Evolutionary conservation across 2,329 filamentous ascomycete species (phyloP), one percentile per base, ranked within the genome.

Genomic region (Cercospora citrullina): DNA sequence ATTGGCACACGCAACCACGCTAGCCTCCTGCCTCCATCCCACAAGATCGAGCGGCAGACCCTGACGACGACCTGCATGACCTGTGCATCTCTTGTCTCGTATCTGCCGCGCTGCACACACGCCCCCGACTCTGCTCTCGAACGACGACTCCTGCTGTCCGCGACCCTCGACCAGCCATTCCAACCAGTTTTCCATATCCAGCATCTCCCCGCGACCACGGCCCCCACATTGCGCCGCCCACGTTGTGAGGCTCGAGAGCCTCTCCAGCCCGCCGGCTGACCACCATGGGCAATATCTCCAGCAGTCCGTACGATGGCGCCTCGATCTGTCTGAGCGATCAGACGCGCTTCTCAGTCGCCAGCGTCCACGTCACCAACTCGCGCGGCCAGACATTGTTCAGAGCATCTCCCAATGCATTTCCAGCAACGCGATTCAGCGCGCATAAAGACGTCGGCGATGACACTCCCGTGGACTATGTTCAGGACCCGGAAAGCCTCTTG

Each of bases 281-380:
- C 61, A 67, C 59, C 72, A 99, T 99, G 95, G 95, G 95, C 78
- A 93, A 91, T 84, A 90, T 97, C 81, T 90, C 89, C 80, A 97
- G 94, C 85, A 91, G 89, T 81, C 89, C 90, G 76, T 94, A 96
- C 76, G 94, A 97, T 77, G 91, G 89, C 79, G 86, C 88, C 75
- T 82, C 88, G 75, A 84, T 98, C 79, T 96, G 91, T 80, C 85
- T 98, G 78, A 91, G 91, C 83, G 95, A 99, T 79, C 95, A 97
- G 85, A 92, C 88, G 79, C 89, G 93, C 86, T 89, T 99, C 80
- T 91, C 91, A 73, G 90, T 99, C 81, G 89, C 94, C 69, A 92
- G 91, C 65, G 86, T 97, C 72, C 87, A 87, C 75, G 88, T 98
- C 78, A 91, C 90, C 73, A 96, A 92, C 79, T 88, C 90, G 71